Evolutionary conservation across 1,284 basidiomycete genomes (phyloP), one percentile per base, ranked within the genome.

Genomic region (Apiotrichum mycotoxinovorans): DNA sequence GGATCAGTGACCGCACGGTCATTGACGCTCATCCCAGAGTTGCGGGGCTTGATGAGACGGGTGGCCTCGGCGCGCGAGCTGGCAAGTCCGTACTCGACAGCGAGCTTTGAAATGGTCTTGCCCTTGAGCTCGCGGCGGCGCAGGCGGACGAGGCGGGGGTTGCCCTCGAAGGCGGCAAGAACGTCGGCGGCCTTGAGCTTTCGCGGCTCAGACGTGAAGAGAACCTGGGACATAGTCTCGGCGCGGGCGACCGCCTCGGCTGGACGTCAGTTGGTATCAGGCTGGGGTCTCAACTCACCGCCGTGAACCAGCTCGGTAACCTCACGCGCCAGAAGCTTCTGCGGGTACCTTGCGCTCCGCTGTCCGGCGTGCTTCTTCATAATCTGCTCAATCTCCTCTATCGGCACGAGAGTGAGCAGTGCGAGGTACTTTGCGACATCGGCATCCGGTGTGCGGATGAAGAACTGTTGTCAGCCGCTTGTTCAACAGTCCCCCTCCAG

Each of bases 271-370:
- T 51, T 38, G 37, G 15, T n/a, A 20, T 4, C 41, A 23, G 23
- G 14, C 41, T 30, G 17, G 11, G 2, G 25, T 22, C 51, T 15
- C 18, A 12, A 78, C 82, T 51, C 70, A 92, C 91, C 72, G 51
- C 85, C 84, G 69, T 97, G 93, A 5, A 95, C 85, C 56, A 98
- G 82, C 62, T 88, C 83, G 0, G 92, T 96, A 8, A 96, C 86
- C 76, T 98, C 92, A 10, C 83, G 80, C 8, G 95, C 95, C 2
- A 98, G 81, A 12, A 83, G 73, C n/a, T 80, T 81, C 72, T 98
- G 95, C 2, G 91, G 90, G 2, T 74, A 66, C 18, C 89, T 84
- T 55, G 77, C 75, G 59, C 85, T 84, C 3, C 86, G 87, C 14
- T 76, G 73, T 46, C 56, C 85, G 47, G 72, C 67, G 70, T 97